Evolutionary conservation across 257 asterid genomes (phyloP), one percentile per base, ranked within the genome.

Genomic region (Leptodermis oblonga): DNA sequence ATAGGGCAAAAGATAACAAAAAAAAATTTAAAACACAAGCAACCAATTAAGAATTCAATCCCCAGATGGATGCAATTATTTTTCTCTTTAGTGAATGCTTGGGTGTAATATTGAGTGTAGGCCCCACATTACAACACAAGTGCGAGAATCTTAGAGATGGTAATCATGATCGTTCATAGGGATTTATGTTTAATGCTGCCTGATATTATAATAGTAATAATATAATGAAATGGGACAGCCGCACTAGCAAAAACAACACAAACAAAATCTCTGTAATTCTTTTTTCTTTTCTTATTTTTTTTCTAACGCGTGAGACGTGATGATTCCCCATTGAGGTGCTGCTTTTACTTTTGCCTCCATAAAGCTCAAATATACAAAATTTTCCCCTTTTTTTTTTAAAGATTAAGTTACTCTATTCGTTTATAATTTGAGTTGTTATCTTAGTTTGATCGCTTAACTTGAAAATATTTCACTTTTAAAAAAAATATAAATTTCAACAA

Each of bases 301-400:
- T 65, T 48, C 20, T 75, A 72, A 76, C 73, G 77, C 62, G 60
- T 73, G 64, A 71, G 79, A 76, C 49, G 71, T 71, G 66, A 79
- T 87, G 82, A 76, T 82, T 71, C 45, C 54, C 53, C 43, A 39
- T 51, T 49, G 8, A 3, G 65, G 31, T 71, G 69, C n/a, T 42
- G 37, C 68, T 33, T 72, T 75, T 75, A 69, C 34, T 69, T 22
- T 22, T 48, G 22, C 69, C n/a, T n/a, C 26, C 36, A 22, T 31
- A 42, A 69, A 22, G 34, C 68, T 61, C 4, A 9, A 4, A 1
- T 18, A 7, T 8, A 31, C 31, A 34, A 6, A 18, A 34, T 36
- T 61, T 61, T 34, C 17, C 20, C 6, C 39, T 34, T 34, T 34
- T 2, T n/a, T n/a, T n/a, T n/a, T n/a, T n/a, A n/a, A n/a, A n/a